Percentiles rank a stretch among this genome's conserved stretches.
Evolutionary conservation across 2,329 filamentous ascomycete genomes (phyloP).

Genomic region (Tolypocladium cylindrosporum): DNA sequence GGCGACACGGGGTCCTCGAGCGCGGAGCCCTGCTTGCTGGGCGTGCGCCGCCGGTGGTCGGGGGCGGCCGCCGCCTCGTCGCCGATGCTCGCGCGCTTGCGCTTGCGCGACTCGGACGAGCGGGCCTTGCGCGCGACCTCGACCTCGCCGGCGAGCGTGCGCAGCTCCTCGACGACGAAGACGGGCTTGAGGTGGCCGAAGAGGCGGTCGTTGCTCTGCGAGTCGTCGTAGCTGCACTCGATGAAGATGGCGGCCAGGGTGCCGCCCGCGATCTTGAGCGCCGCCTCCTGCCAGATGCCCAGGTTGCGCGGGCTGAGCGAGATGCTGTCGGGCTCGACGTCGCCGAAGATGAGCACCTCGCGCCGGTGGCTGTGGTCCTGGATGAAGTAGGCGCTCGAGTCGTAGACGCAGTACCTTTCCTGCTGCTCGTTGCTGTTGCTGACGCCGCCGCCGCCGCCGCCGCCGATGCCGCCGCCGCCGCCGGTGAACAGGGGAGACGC

Average conservation of each 20-base stretch:
- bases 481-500: constrained; percentile 12
- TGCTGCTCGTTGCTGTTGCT: constrained; percentile 15
- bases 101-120: constrained; percentile 42
- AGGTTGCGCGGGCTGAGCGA: constrained; percentile 72
- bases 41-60: constrained; percentile 10
- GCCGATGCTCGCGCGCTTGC: constrained; percentile 44
- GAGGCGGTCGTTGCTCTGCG: constrained; percentile 63
- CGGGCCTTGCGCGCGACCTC: constrained; percentile 33
- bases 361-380: constrained; percentile 58
- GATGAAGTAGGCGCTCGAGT: constrained; percentile 91
- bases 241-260: constrained; percentile 77
- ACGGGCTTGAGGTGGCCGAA: constrained; percentile 84
- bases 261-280: constrained; percentile 68
- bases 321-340: constrained; percentile 85
- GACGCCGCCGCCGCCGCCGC: constrained; percentile 8
- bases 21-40: constrained; percentile 8
- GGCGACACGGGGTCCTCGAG: constrained; percentile 42
- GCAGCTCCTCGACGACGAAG: constrained; percentile 72
- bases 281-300: constrained; percentile 81
- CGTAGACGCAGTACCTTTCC: constrained; percentile 58
- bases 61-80: constrained; percentile 7
- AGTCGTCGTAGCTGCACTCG: constrained; percentile 88
- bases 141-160: constrained; percentile 61
- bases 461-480: constrained; percentile 6
- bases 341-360: constrained; percentile 89